Conservation (phyloP, 306 rosid species). For the Citrullus colocynthis region DNA sequence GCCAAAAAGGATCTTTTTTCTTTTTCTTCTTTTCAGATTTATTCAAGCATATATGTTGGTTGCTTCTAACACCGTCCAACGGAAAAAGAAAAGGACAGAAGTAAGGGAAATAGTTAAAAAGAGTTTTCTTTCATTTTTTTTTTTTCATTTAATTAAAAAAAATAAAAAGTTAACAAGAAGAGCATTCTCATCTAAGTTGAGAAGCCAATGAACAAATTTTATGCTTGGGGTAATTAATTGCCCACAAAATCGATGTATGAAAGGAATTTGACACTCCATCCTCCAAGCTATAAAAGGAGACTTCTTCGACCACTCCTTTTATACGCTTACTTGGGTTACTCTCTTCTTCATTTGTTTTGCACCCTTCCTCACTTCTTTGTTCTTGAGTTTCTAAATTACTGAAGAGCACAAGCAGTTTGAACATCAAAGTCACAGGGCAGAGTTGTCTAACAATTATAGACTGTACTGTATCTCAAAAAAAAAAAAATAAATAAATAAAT, state of each 20-base stretch:
- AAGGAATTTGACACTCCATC: neutral
- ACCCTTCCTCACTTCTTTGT: neutral
- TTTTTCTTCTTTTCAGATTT: neutral
- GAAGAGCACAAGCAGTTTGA: neutral
- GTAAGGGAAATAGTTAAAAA: neutral
- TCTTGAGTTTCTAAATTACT: neutral
- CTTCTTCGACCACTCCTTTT: neutral
- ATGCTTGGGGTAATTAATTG: neutral
- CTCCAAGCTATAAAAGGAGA: neutral
- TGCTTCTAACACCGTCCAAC: neutral
- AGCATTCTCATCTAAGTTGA: neutral
- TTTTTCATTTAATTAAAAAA: too few species aligned
- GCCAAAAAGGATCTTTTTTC: neutral
- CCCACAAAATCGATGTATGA: neutral
- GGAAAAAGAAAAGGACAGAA: neutral
- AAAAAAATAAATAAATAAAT: neutral
- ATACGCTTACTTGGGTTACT: neutral
- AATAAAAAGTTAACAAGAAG: neutral
- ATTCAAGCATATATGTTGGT: neutral
- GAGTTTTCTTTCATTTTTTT: too few species aligned
- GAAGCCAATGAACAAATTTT: neutral
- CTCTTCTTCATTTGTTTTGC: slow-evolving; percentile 1
- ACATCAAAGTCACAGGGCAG: neutral
- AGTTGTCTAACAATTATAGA: neutral
- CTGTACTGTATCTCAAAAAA: neutral